Evolutionary conservation across 768 basidiomycete genomes (phyloP).

Genomic region (Calocybe cyanea): DNA sequence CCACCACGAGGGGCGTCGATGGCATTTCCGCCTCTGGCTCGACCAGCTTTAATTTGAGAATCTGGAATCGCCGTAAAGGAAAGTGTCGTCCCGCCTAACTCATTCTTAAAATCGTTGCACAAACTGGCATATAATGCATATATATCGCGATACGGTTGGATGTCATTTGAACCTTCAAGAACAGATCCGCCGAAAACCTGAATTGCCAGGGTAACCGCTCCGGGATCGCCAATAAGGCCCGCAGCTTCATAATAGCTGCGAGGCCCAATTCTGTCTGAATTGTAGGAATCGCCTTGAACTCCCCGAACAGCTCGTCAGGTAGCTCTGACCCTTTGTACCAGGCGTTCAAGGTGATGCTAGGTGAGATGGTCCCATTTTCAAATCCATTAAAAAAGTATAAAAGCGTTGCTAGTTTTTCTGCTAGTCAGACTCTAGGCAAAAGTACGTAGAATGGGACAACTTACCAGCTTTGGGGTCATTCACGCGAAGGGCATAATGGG

Average conservation of each 20-base stretch:
- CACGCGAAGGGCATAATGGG: slow-evolving; percentile 31
- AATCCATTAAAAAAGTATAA: background rate
- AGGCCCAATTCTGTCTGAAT: slow-evolving; percentile 22
- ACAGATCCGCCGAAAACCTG: slow-evolving; percentile 34
- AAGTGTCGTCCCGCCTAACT: slow-evolving; percentile 24
- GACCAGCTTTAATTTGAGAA: slow-evolving; percentile 30
- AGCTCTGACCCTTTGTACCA: slow-evolving; percentile 36
- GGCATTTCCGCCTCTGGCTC: slow-evolving; percentile 31
- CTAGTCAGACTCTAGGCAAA: slow-evolving; percentile 15
- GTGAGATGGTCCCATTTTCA: background rate
- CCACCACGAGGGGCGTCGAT: slow-evolving; percentile 31
- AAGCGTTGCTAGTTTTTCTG: slow-evolving; percentile 13
- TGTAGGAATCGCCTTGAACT: slow-evolving; percentile 35
- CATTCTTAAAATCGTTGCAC: slow-evolving; percentile 23
- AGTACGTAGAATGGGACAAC: slow-evolving; percentile 25
- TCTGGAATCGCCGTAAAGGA: slow-evolving; percentile 35
- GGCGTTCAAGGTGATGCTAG: slow-evolving; percentile 22
- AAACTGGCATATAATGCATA: slow-evolving; percentile 22
- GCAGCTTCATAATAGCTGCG: slow-evolving; percentile 34
- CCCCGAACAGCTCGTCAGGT: slow-evolving; percentile 30
- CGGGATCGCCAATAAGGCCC: slow-evolving; percentile 22
- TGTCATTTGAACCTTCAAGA: slow-evolving; percentile 24
- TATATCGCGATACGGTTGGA: slow-evolving; percentile 17
- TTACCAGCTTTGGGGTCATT: slow-evolving; percentile 8
- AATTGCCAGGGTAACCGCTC: slow-evolving; percentile 27